These are phyloP conservation scores for Ceratorhiza oryzae-sativae DNA, from an alignment of 1,284 basidiomycete species.

Conservation along the genomic window DNA sequence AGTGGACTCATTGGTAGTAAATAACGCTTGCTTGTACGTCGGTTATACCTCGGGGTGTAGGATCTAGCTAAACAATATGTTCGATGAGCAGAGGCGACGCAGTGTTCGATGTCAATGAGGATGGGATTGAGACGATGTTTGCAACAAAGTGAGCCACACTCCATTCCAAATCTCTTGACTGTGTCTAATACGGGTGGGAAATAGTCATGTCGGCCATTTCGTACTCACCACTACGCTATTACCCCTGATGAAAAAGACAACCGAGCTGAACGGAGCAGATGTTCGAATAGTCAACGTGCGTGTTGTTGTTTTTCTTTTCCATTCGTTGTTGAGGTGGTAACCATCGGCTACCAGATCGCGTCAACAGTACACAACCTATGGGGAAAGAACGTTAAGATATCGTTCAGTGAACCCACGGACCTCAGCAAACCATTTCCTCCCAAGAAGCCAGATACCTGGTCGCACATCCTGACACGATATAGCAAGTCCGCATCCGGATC, in stretches of 20 bases:
- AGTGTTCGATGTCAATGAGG: not conserved
- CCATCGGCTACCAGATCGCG: not conserved
- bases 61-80: not conserved
- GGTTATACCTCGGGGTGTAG: not conserved
- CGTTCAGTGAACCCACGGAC: constrained; percentile 7
- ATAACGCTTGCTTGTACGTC: constrained; percentile 59
- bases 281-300: constrained; percentile 56
- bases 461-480: constrained; percentile 7
- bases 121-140: not conserved
- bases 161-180: not conserved
- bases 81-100: not conserved
- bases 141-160: not conserved
- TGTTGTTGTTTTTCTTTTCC: not conserved
- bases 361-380: not conserved
- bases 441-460: not conserved
- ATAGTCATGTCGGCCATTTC: constrained; percentile 58
- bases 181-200: not conserved
- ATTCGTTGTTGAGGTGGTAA: too few relatives aligned
- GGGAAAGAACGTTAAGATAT: not conserved
- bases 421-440: constrained; percentile 11
- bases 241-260: constrained; percentile 58
- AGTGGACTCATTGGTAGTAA: constrained; percentile 51
- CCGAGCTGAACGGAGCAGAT: constrained; percentile 55
- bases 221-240: constrained; percentile 59
- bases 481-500: not conserved